A percentile compares a stretch with the other conserved stretches of the same genome.
Conservation (phyloP, 495 filamentous ascomycete species). For the Astrothelium subdiscretum region DNA sequence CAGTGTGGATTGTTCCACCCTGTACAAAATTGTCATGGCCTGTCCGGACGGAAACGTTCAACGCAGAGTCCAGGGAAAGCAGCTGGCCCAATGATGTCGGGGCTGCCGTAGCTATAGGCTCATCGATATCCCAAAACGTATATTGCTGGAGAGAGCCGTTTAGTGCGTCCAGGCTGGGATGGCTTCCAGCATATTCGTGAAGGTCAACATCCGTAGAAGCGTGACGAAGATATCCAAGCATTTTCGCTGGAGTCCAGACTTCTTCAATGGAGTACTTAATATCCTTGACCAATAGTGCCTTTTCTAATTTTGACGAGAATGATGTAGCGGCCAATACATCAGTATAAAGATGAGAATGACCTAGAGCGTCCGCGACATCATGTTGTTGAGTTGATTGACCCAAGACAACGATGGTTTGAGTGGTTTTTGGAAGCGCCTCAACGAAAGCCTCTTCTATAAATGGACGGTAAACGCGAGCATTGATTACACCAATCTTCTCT, state of each 20-base stretch:
- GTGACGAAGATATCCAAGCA: slow-evolving; percentile 51
- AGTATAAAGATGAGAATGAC: slow-evolving; percentile 73
- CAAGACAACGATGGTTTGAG: slow-evolving; percentile 56
- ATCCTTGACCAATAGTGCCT: slow-evolving; percentile 54
- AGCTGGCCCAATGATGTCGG: slow-evolving; percentile 57
- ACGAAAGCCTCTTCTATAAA: slow-evolving; percentile 93
- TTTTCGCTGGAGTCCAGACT: slow-evolving; percentile 67
- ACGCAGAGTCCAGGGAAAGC: slow-evolving; percentile 60
- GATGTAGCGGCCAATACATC: slow-evolving; percentile 78
- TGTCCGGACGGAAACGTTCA: slow-evolving; percentile 64
- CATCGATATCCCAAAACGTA: slow-evolving; percentile 86
- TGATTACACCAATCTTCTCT: slow-evolving; percentile 70
- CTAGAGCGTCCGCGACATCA: slow-evolving; percentile 50
- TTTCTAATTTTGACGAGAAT: slow-evolving; percentile 48
- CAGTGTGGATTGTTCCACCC: slow-evolving; percentile 72
- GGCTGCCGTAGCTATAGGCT: slow-evolving; percentile 52
- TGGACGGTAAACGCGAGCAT: slow-evolving; percentile 85
- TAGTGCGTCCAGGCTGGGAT: slow-evolving; percentile 31
- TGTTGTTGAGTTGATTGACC: slow-evolving; percentile 49
- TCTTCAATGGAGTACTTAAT: slow-evolving; percentile 80
- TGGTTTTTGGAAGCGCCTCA: slow-evolving; percentile 60
- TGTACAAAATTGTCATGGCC: slow-evolving; percentile 76
- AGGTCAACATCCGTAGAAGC: slow-evolving; percentile 21
- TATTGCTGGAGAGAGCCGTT: slow-evolving; percentile 57
- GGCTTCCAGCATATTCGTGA: slow-evolving; percentile 37